Conservation (phyloP, 2,329 filamentous ascomycete genomes). For the Epichloe hybrida region DNA sequence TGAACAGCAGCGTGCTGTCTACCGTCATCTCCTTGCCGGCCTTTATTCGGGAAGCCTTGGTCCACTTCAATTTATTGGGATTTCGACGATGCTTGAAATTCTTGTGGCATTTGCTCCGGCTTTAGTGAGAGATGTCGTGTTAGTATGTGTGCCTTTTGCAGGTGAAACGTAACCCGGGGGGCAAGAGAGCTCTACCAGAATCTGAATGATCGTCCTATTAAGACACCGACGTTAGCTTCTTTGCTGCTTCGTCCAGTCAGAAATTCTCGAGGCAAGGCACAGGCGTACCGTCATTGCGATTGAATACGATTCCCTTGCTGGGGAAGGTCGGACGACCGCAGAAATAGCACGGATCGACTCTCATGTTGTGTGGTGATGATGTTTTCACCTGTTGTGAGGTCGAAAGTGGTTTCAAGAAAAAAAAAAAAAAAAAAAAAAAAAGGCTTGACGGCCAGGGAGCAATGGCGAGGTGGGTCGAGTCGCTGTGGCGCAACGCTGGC, state of each 20-base stretch:
- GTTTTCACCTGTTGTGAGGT: background rate
- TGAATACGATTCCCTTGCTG: constrained; percentile 41
- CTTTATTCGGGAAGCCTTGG: constrained; percentile 72
- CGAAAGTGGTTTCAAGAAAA: background rate
- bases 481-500: background rate
- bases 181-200: constrained; percentile 31
- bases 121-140: background rate
- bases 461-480: background rate
- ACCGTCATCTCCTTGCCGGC: constrained; percentile 83
- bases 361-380: constrained; percentile 15
- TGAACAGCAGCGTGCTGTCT: constrained; percentile 86
- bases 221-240: background rate
- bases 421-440: background rate
- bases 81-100: constrained; percentile 98
- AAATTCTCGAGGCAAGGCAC: background rate
- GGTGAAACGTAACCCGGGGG: too few relatives aligned
- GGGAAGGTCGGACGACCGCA: constrained; percentile 37
- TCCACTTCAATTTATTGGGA: constrained; percentile 93
- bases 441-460: background rate
- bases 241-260: background rate
- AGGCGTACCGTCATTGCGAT: constrained; percentile 31
- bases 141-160: background rate
- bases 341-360: constrained; percentile 30
- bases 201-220: constrained; percentile 33
- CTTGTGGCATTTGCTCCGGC: constrained; percentile 38